Base-by-base conservation (phyloP, 2,329 filamentous ascomycete genomes). In the Lasiodiplodia gonubiensis region DNA sequence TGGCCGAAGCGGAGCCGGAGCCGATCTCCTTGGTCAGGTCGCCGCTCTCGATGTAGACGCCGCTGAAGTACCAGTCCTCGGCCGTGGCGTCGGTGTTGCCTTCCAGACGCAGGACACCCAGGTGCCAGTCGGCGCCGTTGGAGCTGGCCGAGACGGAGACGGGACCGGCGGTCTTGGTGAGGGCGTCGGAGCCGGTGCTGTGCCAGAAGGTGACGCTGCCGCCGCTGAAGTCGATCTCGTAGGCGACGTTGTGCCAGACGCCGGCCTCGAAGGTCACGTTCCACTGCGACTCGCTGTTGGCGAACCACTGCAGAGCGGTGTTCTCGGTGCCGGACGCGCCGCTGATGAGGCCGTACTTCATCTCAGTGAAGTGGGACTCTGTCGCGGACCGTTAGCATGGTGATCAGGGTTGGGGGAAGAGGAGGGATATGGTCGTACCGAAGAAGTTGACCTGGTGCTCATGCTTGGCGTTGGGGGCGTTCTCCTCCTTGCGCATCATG, bases 221-320 rank as follows among this genome's bases (percentile, higher is more conserved):
- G 51, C 82, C 84, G 18, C 78, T 78, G 73, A 93, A 93, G 80
- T 92, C 86, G 69, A 92, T 90, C 75, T 89, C 89, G 73, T 92
- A 92, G 54, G 89, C 90, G 72, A 92, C 84, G 75, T 93, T 93
- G 77, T 92, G 90, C 90, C 90, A 92, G 16, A 88, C 86, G 52
- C 84, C 86, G 1, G 89, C 82, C 66, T 82, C 83, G 77, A 90
- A 88, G 69, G 86, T 82, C 0, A 84, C 83, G 72, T 85, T 86
- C 89, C 89, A 92, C 72, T 90, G 80, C 59, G 84, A 85, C 72
- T 84, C 79, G 18, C 87, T 85, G 69, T 83, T 82, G 8, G 88
- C 86, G 77, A 87, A 86, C 88, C 89, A 92, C 71, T 87, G 85
- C 70, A 92, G 82, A 70, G 85, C 83, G 42, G 81, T 81, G 68